A percentile compares a stretch with the other conserved stretches of the same genome.
Evolutionary conservation across 257 asterid species (phyloP).

Genomic region (Nicotiana benthamiana): DNA sequence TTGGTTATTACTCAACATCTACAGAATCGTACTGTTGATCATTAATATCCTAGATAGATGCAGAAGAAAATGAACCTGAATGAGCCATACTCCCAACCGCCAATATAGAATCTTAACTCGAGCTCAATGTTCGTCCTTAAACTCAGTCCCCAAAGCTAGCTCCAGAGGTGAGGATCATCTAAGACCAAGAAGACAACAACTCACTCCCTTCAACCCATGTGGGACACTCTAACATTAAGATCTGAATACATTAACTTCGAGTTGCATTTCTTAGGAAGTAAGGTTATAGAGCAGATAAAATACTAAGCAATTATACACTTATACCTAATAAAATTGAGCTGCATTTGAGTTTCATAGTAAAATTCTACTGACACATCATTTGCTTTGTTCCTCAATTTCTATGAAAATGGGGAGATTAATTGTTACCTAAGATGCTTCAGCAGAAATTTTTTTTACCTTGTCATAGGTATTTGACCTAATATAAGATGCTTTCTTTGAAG

Average conservation of each 20-base stretch:
- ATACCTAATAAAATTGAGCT: neutral
- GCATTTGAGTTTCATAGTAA: neutral
- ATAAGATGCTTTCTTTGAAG: neutral
- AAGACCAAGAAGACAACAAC: neutral
- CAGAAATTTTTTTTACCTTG: neutral
- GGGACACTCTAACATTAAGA: neutral
- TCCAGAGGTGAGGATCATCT: neutral
- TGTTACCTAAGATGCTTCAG: neutral
- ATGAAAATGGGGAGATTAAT: neutral
- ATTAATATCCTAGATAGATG: neutral
- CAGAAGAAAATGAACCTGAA: neutral
- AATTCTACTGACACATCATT: neutral
- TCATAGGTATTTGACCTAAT: neutral
- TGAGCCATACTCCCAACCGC: neutral
- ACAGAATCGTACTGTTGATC: neutral
- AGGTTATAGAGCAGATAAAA: neutral
- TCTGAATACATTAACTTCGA: neutral
- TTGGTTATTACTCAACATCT: neutral
- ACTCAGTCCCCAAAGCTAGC: neutral
- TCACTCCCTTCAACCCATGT: neutral
- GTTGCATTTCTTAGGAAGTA: neutral
- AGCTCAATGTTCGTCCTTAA: neutral
- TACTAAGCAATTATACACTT: neutral
- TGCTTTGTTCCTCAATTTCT: neutral
- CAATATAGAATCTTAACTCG: neutral